Evolutionary conservation across 225 moss, liverwort and hornwort species (phyloP), one percentile per base, ranked within the genome.

Genomic region (Ulota crispa): DNA sequence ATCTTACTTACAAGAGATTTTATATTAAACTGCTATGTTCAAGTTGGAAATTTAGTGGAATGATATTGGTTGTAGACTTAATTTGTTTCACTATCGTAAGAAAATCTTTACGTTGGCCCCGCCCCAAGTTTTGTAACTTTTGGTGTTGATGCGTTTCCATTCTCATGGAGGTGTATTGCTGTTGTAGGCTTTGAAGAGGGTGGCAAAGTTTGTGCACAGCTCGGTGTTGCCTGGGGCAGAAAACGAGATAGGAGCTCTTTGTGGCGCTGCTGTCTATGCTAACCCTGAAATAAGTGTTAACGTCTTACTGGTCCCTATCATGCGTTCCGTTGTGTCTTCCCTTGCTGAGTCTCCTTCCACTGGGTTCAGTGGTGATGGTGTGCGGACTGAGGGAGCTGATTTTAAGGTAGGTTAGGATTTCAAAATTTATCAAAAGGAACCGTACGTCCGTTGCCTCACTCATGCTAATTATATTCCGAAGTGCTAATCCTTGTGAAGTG

Each of bases 161-260:
- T 81, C 65, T 63, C 3, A 66, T 81, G 76, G 77, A 84, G 68
- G 12, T 72, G 4, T 50, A 72, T 69, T 77, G 70, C 52, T 76
- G 56, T 60, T 81, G 80, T 80, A 95, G 93, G 93, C 91, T 67
- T 83, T 95, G 84, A 89, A 82, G 77, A 92, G 81, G 85, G 92
- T 95, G 60, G 70, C 86, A 59, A 95, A 92, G 80, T 95, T 95
- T 89, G 93, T 93, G 43, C 89, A 87, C 39, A 89, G 88, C 78
- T 93, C 89, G 26, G 89, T 93, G 70, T 85, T 95, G 68, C 95
- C 92, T 77, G 95, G 95, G 76, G 95, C 93, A 86, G 89, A 89
- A 53, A 88, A 92, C 39, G 95, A 95, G 82, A 92, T 95, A 72
- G 93, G 93, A 74, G 83, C 86, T 65, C 95, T 95, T 73, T 95